Conservation (phyloP, 2,329 filamentous ascomycete species). For the Calonectria pseudoreteaudii region DNA sequence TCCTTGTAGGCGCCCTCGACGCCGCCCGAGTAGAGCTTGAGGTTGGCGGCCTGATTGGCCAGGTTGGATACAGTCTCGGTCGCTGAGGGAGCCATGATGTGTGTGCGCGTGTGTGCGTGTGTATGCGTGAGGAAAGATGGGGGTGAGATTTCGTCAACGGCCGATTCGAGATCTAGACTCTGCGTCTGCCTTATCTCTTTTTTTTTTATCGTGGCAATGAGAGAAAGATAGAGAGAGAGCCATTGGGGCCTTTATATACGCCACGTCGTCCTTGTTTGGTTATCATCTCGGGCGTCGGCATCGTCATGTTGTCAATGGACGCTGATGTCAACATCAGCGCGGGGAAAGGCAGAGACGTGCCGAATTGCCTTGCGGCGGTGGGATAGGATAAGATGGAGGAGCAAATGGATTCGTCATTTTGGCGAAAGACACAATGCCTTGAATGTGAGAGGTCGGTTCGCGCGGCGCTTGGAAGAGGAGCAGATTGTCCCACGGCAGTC, state of each 20-base stretch:
- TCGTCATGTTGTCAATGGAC: conserved; percentile 24
- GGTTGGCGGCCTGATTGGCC: conserved; percentile 32
- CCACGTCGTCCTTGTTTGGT: not conserved
- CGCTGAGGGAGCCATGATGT: conserved; percentile 41
- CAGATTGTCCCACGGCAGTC: not conserved
- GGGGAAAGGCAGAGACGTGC: conserved; percentile 24
- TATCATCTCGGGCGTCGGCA: conserved; percentile 25
- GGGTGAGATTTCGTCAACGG: not conserved
- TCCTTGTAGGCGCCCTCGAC: conserved; percentile 43
- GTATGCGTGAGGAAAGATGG: not conserved
- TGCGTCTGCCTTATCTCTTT: not conserved
- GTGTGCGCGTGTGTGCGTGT: not conserved
- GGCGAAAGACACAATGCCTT: not conserved
- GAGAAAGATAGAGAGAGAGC: not conserved
- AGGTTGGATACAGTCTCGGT: conserved; percentile 32
- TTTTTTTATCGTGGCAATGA: not conserved
- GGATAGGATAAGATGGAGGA: not conserved
- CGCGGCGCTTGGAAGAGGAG: not conserved
- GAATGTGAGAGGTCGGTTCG: not conserved
- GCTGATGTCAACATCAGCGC: conserved; percentile 16
- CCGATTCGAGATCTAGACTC: not conserved
- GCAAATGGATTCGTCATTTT: conserved; percentile 25
- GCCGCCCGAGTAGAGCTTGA: conserved; percentile 43
- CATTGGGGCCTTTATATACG: not conserved
- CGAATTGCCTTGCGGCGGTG: conserved; percentile 3